Conservation (phyloP, 2,329 filamentous ascomycete species). For the Alternaria ventricosa region DNA sequence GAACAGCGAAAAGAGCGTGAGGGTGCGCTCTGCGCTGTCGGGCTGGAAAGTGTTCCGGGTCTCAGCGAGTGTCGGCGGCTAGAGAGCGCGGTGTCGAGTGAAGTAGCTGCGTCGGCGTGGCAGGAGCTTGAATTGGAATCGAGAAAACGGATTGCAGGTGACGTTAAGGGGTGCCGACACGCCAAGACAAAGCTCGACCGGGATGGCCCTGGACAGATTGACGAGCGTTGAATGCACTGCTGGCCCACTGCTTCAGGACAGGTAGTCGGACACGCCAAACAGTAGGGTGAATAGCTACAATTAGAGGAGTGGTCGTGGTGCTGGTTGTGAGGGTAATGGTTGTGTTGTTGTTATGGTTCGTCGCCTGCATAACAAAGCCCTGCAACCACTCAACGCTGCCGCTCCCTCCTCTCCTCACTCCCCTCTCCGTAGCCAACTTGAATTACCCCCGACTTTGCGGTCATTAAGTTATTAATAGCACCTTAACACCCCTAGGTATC, state of each 20-base stretch:
- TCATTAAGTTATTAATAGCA: slow-evolving; percentile 14
- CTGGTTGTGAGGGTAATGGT: neutral
- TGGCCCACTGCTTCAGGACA: slow-evolving; percentile 9
- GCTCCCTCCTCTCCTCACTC: neutral
- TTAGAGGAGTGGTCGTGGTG: neutral
- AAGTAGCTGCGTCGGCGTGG: slow-evolving; percentile 10
- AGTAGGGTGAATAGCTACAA: neutral
- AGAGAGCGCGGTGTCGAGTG: neutral
- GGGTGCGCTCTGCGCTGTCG: slow-evolving; percentile 24
- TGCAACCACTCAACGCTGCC: slow-evolving; percentile 1
- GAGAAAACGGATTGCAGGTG: slow-evolving; percentile 23
- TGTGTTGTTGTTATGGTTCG: slow-evolving; percentile 2
- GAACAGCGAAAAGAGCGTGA: slow-evolving; percentile 18
- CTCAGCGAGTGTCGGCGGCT: slow-evolving; percentile 10
- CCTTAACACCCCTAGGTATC: neutral
- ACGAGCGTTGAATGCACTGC: slow-evolving; percentile 17
- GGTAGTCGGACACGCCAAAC: neutral
- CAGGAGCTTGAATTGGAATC: slow-evolving; percentile 20
- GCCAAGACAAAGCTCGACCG: slow-evolving; percentile 18
- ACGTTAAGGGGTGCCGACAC: slow-evolving; percentile 24
- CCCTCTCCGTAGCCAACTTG: neutral
- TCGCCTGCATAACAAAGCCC: slow-evolving; percentile 8
- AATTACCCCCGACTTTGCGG: neutral
- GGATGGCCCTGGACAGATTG: slow-evolving; percentile 13
- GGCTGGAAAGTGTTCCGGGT: neutral